Base-by-base conservation (phyloP, 2,329 filamentous ascomycete species). In the Alternaria sp. region DNA sequence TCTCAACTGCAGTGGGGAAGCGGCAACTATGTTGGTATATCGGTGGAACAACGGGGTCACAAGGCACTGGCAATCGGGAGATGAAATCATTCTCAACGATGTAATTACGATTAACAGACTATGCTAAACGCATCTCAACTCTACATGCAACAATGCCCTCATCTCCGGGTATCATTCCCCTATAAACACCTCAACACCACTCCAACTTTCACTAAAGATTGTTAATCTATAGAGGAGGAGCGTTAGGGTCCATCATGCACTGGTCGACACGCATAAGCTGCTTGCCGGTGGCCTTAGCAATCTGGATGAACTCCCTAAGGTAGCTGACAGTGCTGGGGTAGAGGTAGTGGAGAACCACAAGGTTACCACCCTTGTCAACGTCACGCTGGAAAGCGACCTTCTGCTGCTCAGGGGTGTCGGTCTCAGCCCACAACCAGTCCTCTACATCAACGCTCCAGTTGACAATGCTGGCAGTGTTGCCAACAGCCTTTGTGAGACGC, bases 381-480 rank as follows among this genome's bases (percentile, higher is more conserved):
- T 89, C 87, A 4, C 85, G 81, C 72, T 86, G 83, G 78, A 91
- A 91, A 12, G 88, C 87, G 4, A 86, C 86, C 14, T 90, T 78
- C 77, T 91, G 89, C 69, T 88, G 87, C 79, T 90, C 86, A 1
- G 89, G 89, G 4, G 88, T 90, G 43, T 78, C 70, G 0, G 82
- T 84, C 71, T 84, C 78, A 1, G 87, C 88, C 87, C 88, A 91
- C 24, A 89, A 70, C 87, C 88, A 91, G 73, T 91, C 89, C 79
- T 91, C 87, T 32, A 91, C 86, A 69, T 91, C 89, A 44, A 91
- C 86, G 69, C 84, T 88, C 89, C 89, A 91, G 74, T 87, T 87
- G 52, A 90, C 84, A 43, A 91, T 85, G 1, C 87, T 83, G 14
- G 85, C 81, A 2, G 82, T 79, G 20, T 84, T 82, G 16, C 73